Evolutionary conservation across 345 rosid genomes (phyloP).

Genomic region (Murraya koenigii): DNA sequence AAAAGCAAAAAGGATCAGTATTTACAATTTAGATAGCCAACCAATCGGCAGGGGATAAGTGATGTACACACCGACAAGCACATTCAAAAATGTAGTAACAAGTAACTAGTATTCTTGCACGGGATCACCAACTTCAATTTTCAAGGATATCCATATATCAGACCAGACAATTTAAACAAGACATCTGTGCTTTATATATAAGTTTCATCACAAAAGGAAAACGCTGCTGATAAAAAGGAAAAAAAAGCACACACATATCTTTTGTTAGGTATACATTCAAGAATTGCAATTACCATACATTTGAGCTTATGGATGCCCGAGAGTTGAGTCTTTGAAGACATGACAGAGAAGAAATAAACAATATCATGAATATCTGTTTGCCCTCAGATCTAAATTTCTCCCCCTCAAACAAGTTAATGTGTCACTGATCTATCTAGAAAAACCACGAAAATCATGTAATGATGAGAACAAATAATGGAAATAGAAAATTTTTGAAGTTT

Average conservation of each 20-base stretch:
- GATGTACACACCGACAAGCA: conserved; percentile 3
- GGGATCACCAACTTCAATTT: neutral
- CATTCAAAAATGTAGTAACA: neutral
- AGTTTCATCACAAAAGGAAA: neutral
- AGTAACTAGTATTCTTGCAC: neutral
- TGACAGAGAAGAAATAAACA: neutral
- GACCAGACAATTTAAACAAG: neutral
- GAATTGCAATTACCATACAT: neutral
- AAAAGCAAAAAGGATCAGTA: neutral
- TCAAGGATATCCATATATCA: neutral
- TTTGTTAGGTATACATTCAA: neutral
- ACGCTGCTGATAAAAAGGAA: neutral
- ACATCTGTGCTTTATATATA: neutral
- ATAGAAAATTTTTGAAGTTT: neutral
- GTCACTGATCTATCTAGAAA: neutral
- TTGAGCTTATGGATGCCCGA: neutral
- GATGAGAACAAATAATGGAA: neutral
- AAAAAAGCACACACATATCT: neutral
- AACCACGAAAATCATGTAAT: neutral
- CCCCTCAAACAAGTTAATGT: neutral
- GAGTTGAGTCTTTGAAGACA: neutral
- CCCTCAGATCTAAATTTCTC: neutral
- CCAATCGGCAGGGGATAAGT: neutral
- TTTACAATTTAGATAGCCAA: neutral
- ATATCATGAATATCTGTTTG: neutral